phyloP scores from a whole-genome alignment of 345 rosid species.

The Citrus glauca region DNA sequence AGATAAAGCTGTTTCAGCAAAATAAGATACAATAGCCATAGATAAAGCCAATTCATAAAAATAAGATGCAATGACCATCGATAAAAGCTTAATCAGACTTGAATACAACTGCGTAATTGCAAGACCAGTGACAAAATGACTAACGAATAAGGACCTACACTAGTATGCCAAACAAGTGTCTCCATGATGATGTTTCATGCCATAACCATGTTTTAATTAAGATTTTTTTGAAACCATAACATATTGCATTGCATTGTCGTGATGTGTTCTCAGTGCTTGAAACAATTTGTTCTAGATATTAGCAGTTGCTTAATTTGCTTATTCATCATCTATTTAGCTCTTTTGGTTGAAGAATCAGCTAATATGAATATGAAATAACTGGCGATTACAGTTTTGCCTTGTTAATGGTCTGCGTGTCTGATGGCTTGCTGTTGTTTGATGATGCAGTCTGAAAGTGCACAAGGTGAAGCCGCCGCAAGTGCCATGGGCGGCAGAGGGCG shows the following conservation, averaged over 20 bases:
- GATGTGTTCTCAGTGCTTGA: background rate
- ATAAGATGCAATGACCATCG: no score
- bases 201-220: background rate
- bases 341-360: background rate
- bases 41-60: no score
- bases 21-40: no score
- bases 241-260: background rate
- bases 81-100: no score
- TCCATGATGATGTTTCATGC: background rate
- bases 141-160: background rate
- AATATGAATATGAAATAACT: background rate
- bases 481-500: slow-evolving; percentile 93
- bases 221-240: background rate
- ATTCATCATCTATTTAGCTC: background rate
- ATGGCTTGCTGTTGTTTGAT: background rate
- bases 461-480: slow-evolving; percentile 87
- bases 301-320: background rate
- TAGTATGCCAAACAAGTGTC: background rate
- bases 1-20: background rate
- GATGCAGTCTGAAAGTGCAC: slow-evolving; percentile 94
- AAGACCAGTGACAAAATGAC: background rate
- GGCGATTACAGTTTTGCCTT: background rate
- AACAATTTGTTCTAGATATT: background rate
- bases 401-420: background rate
- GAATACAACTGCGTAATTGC: background rate